Evolutionary conservation across 345 rosid genomes (phyloP).

Genomic region (Ricinus communis): DNA sequence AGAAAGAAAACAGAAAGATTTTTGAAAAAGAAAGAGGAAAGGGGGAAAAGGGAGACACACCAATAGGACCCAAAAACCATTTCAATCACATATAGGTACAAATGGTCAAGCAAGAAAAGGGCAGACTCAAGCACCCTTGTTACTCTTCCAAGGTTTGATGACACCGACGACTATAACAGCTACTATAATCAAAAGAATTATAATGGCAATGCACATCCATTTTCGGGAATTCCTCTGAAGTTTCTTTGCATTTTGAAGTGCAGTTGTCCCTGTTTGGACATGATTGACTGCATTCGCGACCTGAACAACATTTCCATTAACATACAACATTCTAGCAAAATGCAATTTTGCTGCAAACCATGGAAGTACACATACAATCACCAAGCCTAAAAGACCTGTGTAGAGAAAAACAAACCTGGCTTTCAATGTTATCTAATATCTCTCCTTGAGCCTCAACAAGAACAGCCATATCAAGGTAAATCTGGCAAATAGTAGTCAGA

Average conservation of each 20-base stretch:
- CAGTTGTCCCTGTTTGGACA: constrained; percentile 44
- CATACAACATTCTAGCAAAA: constrained; percentile 13
- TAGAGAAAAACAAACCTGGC: constrained; percentile 49
- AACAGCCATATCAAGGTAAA: constrained; percentile 71
- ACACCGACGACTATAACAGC: constrained; percentile 44
- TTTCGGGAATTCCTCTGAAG: constrained; percentile 42
- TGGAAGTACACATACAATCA: background rate
- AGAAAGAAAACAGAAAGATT: background rate
- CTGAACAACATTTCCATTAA: constrained; percentile 34
- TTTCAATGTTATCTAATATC: constrained; percentile 63
- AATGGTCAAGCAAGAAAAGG: constrained; percentile 9
- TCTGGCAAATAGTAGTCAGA: constrained; percentile 33
- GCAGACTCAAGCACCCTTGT: constrained; percentile 33
- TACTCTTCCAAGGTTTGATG: constrained; percentile 42
- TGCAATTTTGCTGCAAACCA: background rate
- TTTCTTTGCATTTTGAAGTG: constrained; percentile 44
- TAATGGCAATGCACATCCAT: constrained; percentile 47
- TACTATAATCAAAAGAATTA: constrained; percentile 43
- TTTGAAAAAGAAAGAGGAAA: background rate
- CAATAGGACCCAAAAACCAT: background rate
- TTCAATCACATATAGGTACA: constrained; percentile 1
- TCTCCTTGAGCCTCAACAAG: constrained; percentile 77
- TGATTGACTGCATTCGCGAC: constrained; percentile 47
- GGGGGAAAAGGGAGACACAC: background rate
- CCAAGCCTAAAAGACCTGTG: background rate